These are phyloP conservation scores for Bipolaris sorokiniana DNA, from an alignment of 2,329 filamentous ascomycete genomes.

Conservation along the genomic window DNA sequence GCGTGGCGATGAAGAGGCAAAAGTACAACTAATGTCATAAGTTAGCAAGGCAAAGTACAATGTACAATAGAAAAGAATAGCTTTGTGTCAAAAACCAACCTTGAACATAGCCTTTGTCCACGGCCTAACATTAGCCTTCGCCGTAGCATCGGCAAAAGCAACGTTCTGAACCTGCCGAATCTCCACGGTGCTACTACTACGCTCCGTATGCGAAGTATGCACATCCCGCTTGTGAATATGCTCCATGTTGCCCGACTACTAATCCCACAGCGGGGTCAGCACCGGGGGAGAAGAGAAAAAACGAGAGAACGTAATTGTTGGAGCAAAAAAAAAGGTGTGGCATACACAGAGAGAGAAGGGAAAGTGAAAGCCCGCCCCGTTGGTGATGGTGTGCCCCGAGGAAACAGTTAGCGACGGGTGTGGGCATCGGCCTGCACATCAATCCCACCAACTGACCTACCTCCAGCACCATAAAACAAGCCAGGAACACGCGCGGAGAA, in stretches of 20 bases:
- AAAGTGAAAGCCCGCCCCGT: too few relatives aligned
- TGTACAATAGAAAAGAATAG: not conserved
- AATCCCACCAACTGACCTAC: slow-evolving; percentile 1
- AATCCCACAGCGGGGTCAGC: not conserved
- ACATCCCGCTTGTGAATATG: slow-evolving; percentile 20
- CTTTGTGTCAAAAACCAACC: slow-evolving; percentile 30
- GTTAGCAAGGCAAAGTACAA: not conserved
- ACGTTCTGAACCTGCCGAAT: slow-evolving; percentile 50
- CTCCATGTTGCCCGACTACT: slow-evolving; percentile 16
- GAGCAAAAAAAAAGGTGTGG: not conserved
- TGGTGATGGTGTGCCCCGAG: not conserved
- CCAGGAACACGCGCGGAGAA: slow-evolving; percentile 3
- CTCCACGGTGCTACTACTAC: slow-evolving; percentile 28
- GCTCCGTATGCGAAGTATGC: slow-evolving; percentile 26
- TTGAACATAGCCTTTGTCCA: slow-evolving; percentile 55
- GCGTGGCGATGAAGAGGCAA: slow-evolving; percentile 51
- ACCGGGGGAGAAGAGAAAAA: not conserved
- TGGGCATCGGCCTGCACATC: slow-evolving; percentile 3
- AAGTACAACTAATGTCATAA: slow-evolving; percentile 46
- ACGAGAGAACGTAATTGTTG: not conserved
- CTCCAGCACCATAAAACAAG: not conserved
- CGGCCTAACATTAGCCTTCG: slow-evolving; percentile 53
- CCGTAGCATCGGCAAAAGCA: slow-evolving; percentile 53
- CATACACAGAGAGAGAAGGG: too few relatives aligned
- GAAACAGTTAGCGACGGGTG: not conserved